Evolutionary conservation across 2,329 filamentous ascomycete species (phyloP).

Genomic region (Aureobasidium uvarum): DNA sequence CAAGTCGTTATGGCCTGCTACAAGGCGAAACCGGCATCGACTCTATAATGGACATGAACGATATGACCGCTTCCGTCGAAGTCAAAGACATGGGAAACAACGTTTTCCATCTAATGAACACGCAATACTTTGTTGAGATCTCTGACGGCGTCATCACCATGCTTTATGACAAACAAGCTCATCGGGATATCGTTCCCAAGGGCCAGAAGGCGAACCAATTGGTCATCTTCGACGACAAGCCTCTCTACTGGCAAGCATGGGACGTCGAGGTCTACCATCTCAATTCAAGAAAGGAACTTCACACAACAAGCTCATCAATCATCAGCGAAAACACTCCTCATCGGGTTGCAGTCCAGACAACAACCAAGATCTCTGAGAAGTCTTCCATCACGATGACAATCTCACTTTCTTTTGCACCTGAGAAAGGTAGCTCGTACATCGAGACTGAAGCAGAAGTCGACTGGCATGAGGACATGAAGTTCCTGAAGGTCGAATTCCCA

Average conservation of each 20-base stretch:
- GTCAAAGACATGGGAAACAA: constrained; percentile 56
- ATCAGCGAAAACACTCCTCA: constrained; percentile 71
- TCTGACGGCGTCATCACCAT: constrained; percentile 77
- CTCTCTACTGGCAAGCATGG: constrained; percentile 96
- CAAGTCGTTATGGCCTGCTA: constrained; percentile 45
- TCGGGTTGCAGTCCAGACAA: constrained; percentile 76
- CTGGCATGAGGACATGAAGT: constrained; percentile 96
- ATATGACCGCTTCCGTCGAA: constrained; percentile 37
- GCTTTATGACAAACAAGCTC: constrained; percentile 69
- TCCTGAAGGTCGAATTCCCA: constrained; percentile 98
- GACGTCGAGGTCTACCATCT: constrained; percentile 97
- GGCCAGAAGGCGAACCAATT: constrained; percentile 81
- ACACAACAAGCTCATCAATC: constrained; percentile 60
- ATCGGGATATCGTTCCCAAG: constrained; percentile 73
- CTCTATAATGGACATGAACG: constrained; percentile 29
- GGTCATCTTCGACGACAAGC: constrained; percentile 96
- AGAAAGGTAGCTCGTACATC: constrained; percentile 60
- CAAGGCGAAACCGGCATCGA: constrained; percentile 50
- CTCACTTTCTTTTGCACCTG: constrained; percentile 67
- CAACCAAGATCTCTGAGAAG: constrained; percentile 81
- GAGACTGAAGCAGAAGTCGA: constrained; percentile 85
- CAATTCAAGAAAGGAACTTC: constrained; percentile 75
- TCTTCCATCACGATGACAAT: constrained; percentile 87
- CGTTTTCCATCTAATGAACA: constrained; percentile 76
- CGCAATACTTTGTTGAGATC: constrained; percentile 70